These are phyloP conservation scores for Trichoderma atrobrunneum DNA, from an alignment of 2,329 filamentous ascomycete genomes.

Conservation along the genomic window DNA sequence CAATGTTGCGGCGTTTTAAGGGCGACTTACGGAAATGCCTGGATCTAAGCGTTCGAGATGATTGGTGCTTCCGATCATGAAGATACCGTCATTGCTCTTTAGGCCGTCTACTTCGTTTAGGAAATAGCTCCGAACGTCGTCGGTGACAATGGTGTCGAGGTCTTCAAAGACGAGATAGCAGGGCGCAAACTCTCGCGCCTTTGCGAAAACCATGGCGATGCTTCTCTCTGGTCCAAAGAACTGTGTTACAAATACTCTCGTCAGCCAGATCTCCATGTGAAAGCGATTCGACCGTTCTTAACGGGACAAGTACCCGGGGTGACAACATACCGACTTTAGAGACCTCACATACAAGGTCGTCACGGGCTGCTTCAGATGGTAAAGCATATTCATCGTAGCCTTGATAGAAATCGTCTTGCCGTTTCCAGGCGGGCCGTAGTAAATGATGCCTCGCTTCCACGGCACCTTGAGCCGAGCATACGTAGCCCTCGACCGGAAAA, in stretches of 20 bases:
- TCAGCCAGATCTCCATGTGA: not conserved
- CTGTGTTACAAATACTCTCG: constrained; percentile 25
- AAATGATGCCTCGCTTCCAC: constrained; percentile 70
- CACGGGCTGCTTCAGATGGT: constrained; percentile 49
- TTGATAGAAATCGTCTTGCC: constrained; percentile 71
- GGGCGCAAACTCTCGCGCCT: constrained; percentile 61
- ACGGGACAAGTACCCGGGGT: not conserved
- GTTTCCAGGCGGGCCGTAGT: constrained; percentile 62
- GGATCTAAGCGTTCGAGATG: constrained; percentile 65
- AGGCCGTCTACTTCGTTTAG: constrained; percentile 71
- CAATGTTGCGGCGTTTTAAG: not conserved
- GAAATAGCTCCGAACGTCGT: constrained; percentile 63
- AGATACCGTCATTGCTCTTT: constrained; percentile 66
- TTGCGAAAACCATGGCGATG: constrained; percentile 53
- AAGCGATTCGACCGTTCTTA: not conserved
- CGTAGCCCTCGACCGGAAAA: constrained; percentile 58
- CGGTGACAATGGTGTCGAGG: constrained; percentile 63
- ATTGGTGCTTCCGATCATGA: constrained; percentile 67
- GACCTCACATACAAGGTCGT: constrained; percentile 62
- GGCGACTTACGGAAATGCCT: constrained; percentile 51
- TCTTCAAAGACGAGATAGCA: constrained; percentile 72
- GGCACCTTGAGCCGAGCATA: constrained; percentile 62
- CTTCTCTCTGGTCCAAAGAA: constrained; percentile 55
- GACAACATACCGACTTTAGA: constrained; percentile 37
- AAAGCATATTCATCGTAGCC: constrained; percentile 64